Evolutionary conservation across 2,329 filamentous ascomycete species (phyloP).

Genomic region (Cordyceps javanica): DNA sequence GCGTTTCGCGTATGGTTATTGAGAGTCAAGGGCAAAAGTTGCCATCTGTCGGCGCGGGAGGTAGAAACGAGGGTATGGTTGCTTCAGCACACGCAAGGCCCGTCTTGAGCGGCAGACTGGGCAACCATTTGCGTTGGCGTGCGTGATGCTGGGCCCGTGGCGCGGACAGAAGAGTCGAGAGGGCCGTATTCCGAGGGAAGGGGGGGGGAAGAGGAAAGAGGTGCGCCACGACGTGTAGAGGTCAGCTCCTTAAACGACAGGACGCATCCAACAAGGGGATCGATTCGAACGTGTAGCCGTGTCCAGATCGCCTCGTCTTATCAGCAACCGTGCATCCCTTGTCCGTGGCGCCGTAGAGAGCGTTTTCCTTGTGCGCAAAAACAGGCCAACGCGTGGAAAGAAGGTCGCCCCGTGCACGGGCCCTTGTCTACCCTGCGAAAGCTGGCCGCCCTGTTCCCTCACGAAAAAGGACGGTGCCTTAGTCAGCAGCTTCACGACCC

Average conservation of each 20-base stretch:
- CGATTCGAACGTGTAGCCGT: neutral
- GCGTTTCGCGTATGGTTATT: constrained; percentile 1
- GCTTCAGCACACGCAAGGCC: neutral
- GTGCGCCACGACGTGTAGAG: neutral
- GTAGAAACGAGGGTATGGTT: neutral
- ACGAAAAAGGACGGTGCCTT: neutral
- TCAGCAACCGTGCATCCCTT: neutral
- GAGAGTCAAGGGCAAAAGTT: neutral
- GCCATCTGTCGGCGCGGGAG: neutral
- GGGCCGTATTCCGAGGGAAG: neutral
- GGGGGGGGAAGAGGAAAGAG: neutral
- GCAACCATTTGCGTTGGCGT: constrained; percentile 2
- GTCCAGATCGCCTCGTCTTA: neutral
- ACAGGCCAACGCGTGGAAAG: constrained; percentile 10
- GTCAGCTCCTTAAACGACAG: neutral
- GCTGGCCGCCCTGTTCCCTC: neutral
- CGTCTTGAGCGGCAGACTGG: neutral
- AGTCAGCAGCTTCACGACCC: neutral
- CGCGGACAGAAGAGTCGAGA: neutral
- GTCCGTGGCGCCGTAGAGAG: neutral
- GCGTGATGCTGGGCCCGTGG: neutral
- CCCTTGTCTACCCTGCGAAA: neutral
- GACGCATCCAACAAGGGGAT: constrained; percentile 1
- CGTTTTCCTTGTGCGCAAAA: constrained; percentile 4
- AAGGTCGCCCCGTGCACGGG: constrained; percentile 6